These are phyloP conservation scores for Boletellus emodensis DNA, from an alignment of 768 basidiomycete species.

Conservation along the genomic window DNA sequence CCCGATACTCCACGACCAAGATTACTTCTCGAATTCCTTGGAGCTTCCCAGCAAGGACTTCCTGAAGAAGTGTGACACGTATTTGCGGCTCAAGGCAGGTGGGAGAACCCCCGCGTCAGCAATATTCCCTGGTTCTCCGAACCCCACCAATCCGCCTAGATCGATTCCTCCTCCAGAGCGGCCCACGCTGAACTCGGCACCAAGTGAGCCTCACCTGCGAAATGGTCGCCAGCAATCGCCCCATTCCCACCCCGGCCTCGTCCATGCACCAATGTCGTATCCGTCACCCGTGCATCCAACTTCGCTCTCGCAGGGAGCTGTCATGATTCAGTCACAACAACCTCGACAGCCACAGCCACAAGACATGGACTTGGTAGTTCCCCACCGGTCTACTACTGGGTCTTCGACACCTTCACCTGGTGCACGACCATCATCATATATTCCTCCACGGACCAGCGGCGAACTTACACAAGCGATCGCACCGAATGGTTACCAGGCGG, in stretches of 20 bases:
- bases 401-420: slow-evolving; percentile 32
- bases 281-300: slow-evolving; percentile 42
- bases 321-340: slow-evolving; percentile 42
- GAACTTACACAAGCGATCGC: slow-evolving; percentile 41
- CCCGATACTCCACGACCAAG: slow-evolving; percentile 83
- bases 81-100: slow-evolving; percentile 65
- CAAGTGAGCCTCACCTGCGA: slow-evolving; percentile 36
- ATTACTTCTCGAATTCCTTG: slow-evolving; percentile 82
- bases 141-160: slow-evolving; percentile 15
- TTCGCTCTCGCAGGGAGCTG: slow-evolving; percentile 42
- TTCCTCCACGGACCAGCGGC: slow-evolving; percentile 41
- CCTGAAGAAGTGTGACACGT: slow-evolving; percentile 92
- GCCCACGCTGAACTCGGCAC: slow-evolving; percentile 38
- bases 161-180: slow-evolving; percentile 44
- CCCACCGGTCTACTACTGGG: slow-evolving; percentile 39
- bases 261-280: slow-evolving; percentile 44
- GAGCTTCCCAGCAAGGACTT: slow-evolving; percentile 95
- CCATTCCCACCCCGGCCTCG: slow-evolving; percentile 37
- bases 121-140: slow-evolving; percentile 30
- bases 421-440: slow-evolving; percentile 51
- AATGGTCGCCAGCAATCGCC: slow-evolving; percentile 40
- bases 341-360: slow-evolving; percentile 39
- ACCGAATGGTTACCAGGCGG: slow-evolving; percentile 42
- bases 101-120: slow-evolving; percentile 44
- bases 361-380: slow-evolving; percentile 39